These are phyloP conservation scores for Trichocomaceae sp. DNA, from an alignment of 2,329 filamentous ascomycete species.

Conservation along the genomic window DNA sequence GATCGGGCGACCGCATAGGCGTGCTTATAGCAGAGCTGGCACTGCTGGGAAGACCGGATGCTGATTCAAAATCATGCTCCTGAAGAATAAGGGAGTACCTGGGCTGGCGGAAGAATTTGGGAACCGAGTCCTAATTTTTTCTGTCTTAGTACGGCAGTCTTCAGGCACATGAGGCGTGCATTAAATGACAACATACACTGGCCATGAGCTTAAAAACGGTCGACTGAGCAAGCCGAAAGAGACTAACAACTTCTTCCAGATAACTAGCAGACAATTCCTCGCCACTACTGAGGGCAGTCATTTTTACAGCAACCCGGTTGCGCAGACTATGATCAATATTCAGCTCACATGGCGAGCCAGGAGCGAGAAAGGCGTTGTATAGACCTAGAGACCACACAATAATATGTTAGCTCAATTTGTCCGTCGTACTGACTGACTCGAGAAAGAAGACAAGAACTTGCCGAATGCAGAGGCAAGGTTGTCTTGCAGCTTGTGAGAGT, in stretches of 20 bases:
- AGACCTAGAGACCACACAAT: slow-evolving; percentile 49
- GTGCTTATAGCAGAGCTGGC: slow-evolving; percentile 2
- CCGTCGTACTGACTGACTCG: not conserved
- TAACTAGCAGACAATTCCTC: slow-evolving; percentile 88
- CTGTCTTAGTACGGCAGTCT: not conserved
- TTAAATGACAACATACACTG: slow-evolving; percentile 62
- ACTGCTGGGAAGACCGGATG: not conserved
- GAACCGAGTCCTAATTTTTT: slow-evolving; percentile 53
- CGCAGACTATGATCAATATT: slow-evolving; percentile 95
- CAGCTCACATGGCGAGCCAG: slow-evolving; percentile 89
- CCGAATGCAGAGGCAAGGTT: slow-evolving; percentile 93
- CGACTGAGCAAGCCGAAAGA: slow-evolving; percentile 90
- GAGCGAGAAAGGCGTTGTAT: slow-evolving; percentile 95
- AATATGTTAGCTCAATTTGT: not conserved
- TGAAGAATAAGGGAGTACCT: slow-evolving; percentile 54
- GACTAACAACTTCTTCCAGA: slow-evolving; percentile 74
- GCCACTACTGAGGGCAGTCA: slow-evolving; percentile 94
- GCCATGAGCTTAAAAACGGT: slow-evolving; percentile 99
- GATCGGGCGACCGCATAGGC: slow-evolving; percentile 1
- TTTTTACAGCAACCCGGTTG: slow-evolving; percentile 86
- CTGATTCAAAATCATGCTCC: slow-evolving; percentile 51
- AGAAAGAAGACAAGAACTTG: slow-evolving; percentile 30
- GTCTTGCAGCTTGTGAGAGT: slow-evolving; percentile 81
- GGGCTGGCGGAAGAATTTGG: slow-evolving; percentile 58
- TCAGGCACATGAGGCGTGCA: not conserved